These are phyloP conservation scores for Aspergillus sp. DNA, from an alignment of 2,329 filamentous ascomycete genomes.

Conservation along the genomic window DNA sequence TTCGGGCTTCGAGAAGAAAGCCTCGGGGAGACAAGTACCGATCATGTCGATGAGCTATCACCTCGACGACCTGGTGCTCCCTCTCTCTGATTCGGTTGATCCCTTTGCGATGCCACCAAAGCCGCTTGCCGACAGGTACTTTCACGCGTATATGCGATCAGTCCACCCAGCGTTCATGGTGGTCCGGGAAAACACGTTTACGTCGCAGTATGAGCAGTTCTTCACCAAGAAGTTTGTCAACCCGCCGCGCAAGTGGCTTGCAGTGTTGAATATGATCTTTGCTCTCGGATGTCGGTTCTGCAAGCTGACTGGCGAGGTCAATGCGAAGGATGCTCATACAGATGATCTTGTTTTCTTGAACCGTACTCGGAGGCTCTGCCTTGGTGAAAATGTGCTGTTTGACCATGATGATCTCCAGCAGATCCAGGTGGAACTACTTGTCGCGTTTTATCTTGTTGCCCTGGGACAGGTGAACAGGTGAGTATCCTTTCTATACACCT, in stretches of 20 bases:
- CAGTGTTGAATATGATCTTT: slow-evolving; percentile 53
- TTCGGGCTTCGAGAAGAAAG: slow-evolving; percentile 1
- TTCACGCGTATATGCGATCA: slow-evolving; percentile 44
- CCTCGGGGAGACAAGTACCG: slow-evolving; percentile 21
- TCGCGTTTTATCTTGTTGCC: slow-evolving; percentile 46
- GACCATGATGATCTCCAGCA: slow-evolving; percentile 49
- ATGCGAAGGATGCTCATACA: slow-evolving; percentile 32
- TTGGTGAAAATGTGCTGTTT: slow-evolving; percentile 43
- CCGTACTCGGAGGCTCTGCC: slow-evolving; percentile 42
- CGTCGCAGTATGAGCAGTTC: slow-evolving; percentile 44
- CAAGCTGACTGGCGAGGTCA: slow-evolving; percentile 33
- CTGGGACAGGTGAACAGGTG: slow-evolving; percentile 50
- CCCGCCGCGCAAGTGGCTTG: slow-evolving; percentile 44
- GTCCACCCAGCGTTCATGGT: slow-evolving; percentile 48
- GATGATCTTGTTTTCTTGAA: slow-evolving; percentile 48
- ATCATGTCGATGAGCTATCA: slow-evolving; percentile 42
- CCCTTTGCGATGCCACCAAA: slow-evolving; percentile 42
- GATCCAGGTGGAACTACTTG: slow-evolving; percentile 46
- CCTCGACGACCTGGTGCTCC: slow-evolving; percentile 45
- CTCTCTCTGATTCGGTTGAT: slow-evolving; percentile 39
- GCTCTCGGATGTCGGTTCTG: slow-evolving; percentile 49
- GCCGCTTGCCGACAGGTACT: slow-evolving; percentile 42
- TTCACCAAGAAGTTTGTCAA: slow-evolving; percentile 26
- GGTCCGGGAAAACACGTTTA: slow-evolving; percentile 44
- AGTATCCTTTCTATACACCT: background rate